A percentile compares a stretch with the other conserved stretches of the same genome.
Conservation (phyloP, 805 yeast species). For the Pichia nanzhaoensis region DNA sequence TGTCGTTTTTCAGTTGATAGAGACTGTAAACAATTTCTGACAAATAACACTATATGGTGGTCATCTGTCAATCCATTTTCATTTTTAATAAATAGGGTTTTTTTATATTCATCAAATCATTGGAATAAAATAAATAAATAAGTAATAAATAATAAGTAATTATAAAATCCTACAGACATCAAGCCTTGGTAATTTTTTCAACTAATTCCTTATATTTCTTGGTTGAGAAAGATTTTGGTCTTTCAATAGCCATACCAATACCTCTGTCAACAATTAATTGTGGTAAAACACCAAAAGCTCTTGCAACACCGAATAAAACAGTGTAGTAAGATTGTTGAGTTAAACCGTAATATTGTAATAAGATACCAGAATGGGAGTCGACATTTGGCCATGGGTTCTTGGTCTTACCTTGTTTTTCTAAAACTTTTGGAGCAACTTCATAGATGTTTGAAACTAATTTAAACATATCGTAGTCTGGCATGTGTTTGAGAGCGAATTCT, state of each 20-base stretch:
- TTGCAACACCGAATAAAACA: conserved; percentile 78
- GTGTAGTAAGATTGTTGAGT: conserved; percentile 80
- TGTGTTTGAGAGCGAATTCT: conserved; percentile 67
- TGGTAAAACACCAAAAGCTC: conserved; percentile 82
- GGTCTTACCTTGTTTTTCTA: conserved; percentile 81
- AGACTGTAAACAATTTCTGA: no score
- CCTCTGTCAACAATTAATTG: conserved; percentile 83
- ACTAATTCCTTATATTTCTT: conserved; percentile 86
- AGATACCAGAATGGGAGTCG: conserved; percentile 81
- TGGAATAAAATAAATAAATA: conserved; percentile 2
- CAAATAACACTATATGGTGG: no score
- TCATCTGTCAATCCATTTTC: no score
- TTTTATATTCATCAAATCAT: no score
- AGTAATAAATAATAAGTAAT: neutral
- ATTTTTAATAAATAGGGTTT: neutral
- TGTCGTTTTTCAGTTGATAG: neutral
- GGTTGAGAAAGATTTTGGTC: conserved; percentile 91
- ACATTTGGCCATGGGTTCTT: conserved; percentile 93
- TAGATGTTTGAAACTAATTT: conserved; percentile 70
- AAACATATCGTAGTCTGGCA: conserved; percentile 76
- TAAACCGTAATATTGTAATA: conserved; percentile 79
- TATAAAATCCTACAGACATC: conserved; percentile 1
- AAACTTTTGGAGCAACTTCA: conserved; percentile 77
- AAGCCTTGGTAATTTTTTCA: conserved; percentile 26
- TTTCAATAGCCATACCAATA: conserved; percentile 73